Conservation (phyloP, 176 grass and related monocot genomes). For the Melocanna baccifera region DNA sequence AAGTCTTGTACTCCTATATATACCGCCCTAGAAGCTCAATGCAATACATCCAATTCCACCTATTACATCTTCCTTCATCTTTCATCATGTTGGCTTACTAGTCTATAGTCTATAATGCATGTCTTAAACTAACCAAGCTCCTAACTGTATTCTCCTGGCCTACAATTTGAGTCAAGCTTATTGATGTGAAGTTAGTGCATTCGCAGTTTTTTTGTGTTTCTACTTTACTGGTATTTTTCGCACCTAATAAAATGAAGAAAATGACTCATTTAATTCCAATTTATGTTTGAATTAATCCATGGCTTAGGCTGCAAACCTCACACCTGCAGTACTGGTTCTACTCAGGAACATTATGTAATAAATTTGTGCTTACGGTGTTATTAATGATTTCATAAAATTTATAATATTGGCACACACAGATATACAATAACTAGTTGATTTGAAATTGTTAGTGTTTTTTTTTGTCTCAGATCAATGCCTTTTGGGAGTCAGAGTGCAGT, state of each 20-base stretch:
- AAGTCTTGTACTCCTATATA: no score
- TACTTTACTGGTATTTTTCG: not conserved
- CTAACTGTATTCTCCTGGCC: not conserved
- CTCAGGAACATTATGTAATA: not conserved
- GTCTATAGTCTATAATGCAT: not conserved
- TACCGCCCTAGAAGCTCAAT: no score
- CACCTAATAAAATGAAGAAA: not conserved
- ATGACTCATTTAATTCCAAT: not conserved
- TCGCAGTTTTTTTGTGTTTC: not conserved
- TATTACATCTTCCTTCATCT: no score
- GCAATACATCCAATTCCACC: no score
- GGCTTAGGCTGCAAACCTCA: not conserved
- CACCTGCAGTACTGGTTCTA: not conserved
- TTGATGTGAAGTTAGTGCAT: not conserved
- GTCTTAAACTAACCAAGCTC: not conserved
- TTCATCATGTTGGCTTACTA: conserved; percentile 1
- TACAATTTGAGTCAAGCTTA: conserved; percentile 16
- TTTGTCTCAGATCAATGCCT: not conserved
- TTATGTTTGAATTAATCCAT: not conserved
- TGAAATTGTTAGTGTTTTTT: not conserved
- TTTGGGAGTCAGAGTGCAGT: not conserved
- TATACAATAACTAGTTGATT: not conserved
- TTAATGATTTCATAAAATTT: not conserved
- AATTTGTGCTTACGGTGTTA: not conserved
- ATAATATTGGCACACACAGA: not conserved